phyloP scores from a whole-genome alignment of 257 asterid genomes.

The Solanum chmielewskii region DNA sequence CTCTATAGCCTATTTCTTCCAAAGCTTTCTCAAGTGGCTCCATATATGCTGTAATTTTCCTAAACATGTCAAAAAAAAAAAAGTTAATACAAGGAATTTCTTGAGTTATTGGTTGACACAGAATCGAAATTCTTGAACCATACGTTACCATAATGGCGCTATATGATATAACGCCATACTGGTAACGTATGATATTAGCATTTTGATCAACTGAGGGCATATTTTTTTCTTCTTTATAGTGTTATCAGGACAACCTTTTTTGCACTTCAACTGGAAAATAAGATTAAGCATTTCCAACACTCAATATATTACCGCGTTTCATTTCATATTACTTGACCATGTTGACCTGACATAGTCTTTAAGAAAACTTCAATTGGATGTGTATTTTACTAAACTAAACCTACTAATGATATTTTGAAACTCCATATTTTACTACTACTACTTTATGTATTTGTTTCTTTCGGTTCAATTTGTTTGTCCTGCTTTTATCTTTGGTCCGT shows the following conservation, averaged over 20 bases:
- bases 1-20: slow-evolving; percentile 47
- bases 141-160: neutral
- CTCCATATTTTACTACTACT: neutral
- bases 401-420: neutral
- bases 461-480: neutral
- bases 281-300: neutral
- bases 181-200: neutral
- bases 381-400: neutral
- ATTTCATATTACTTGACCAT: neutral
- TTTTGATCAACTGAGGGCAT: neutral
- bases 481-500: neutral
- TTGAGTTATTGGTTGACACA: neutral
- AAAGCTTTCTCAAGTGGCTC: slow-evolving; percentile 45
- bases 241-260: neutral
- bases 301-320: neutral
- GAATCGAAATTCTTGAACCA: neutral
- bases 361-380: neutral
- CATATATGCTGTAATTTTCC: slow-evolving; percentile 63
- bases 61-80: neutral
- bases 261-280: neutral
- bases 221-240: too few relatives aligned
- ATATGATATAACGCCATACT: neutral
- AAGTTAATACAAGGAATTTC: neutral
- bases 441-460: too few relatives aligned
- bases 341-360: neutral